phyloP scores from a whole-genome alignment of 2,329 filamentous ascomycete genomes.

The Calonectria pauciramosa region DNA sequence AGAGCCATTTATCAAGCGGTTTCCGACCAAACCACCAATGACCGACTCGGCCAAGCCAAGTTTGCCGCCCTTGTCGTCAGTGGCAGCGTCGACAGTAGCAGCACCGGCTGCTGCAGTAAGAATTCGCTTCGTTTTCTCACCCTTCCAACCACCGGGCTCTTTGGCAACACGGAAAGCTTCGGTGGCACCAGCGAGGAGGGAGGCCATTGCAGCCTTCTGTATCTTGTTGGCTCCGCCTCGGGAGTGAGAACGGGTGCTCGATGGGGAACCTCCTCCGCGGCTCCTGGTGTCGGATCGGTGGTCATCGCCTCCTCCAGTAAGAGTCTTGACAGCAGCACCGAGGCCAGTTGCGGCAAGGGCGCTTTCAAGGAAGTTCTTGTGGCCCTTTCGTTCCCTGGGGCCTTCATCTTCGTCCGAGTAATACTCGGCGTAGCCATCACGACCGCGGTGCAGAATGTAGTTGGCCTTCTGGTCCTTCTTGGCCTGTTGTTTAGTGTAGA shows the following conservation, averaged over 20 bases:
- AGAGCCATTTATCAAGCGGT: constrained; percentile 86
- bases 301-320: constrained; percentile 66
- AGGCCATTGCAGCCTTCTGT: constrained; percentile 91
- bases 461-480: constrained; percentile 69
- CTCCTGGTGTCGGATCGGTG: constrained; percentile 59
- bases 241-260: constrained; percentile 67
- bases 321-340: constrained; percentile 72
- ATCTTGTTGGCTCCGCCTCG: constrained; percentile 71
- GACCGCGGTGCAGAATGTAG: constrained; percentile 66
- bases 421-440: constrained; percentile 67
- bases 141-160: constrained; percentile 89
- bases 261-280: constrained; percentile 61
- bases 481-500: constrained; percentile 72
- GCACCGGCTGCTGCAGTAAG: constrained; percentile 89
- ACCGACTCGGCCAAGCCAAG: constrained; percentile 89
- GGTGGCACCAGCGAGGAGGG: constrained; percentile 88
- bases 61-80: constrained; percentile 82
- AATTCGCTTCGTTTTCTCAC: constrained; percentile 91
- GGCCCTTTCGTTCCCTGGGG: constrained; percentile 69
- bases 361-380: constrained; percentile 75
- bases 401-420: constrained; percentile 71
- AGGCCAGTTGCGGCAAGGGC: constrained; percentile 73
- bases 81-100: constrained; percentile 85
- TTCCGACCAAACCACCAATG: constrained; percentile 88
- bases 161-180: constrained; percentile 94